Evolutionary conservation across 495 filamentous ascomycete genomes (phyloP), one percentile per base, ranked within the genome.

Genomic region (Tetracladium setigerum): DNA sequence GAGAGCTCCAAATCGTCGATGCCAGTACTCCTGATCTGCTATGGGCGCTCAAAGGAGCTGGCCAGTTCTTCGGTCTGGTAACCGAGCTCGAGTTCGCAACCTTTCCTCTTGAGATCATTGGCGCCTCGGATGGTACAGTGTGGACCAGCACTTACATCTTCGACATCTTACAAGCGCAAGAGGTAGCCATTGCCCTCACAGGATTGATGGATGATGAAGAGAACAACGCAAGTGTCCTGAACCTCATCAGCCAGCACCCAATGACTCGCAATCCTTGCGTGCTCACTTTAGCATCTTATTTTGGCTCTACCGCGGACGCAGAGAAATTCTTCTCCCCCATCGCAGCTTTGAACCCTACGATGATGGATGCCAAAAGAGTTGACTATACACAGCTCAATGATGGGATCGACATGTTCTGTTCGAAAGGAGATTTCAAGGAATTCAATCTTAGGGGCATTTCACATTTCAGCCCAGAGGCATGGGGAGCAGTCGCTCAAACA

Each of bases 1-100:
- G 73, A 1, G 42, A 44, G 17, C 55, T 71, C 32, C 60, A 42
- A 4, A 35, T 18, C 10, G 24, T 10, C 12, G 45, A 54, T 15
- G 47, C 53, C 4, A 63, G 71, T 38, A 50, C 72, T 41, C n/a
- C 43, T 0, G 72, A 75, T 22, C 55, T 75, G 13, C 70, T 74
- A 46, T 75, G 70, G 70, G 72, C 62, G 2, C 36, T 75, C 13
- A 64, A 67, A 12, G 72, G 71, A n/a, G 72, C 69, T 4, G 70
- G 71, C 0, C 66, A 71, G 44, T 68, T 66, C 36, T 75, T 75
- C 41, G 72, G 71, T 12, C 62, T 73, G 10, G 69, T 68, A 2
- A 46, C 47, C 2, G 42, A 49, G 15, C 10, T 52, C n/a, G 38
- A 31, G 33, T 24, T 49, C 22, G 53, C 54, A 31, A 50, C 50